Evolutionary conservation across 2,329 filamentous ascomycete species (phyloP).

Genomic region (Rutstroemia sp.): DNA sequence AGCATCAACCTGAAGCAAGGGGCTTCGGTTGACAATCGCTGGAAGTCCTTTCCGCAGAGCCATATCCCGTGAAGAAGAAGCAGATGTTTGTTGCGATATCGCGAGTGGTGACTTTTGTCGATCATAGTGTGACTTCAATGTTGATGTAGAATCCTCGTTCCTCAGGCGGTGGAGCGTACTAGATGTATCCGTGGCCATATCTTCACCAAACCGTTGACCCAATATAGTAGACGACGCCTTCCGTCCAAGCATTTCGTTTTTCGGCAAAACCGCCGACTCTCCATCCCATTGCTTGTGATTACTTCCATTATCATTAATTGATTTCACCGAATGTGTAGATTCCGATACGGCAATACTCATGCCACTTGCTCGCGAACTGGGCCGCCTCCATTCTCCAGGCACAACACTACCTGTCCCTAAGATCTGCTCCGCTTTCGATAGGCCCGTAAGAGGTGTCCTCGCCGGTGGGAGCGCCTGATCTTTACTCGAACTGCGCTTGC

Average conservation of each 20-base stretch:
- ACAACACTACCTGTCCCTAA: conserved; percentile 15
- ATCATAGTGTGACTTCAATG: conserved; percentile 40
- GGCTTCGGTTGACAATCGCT: conserved; percentile 23
- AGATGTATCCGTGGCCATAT: conserved; percentile 28
- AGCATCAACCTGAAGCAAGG: conserved; percentile 20
- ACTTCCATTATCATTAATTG: conserved; percentile 19
- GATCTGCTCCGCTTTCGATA: conserved; percentile 29
- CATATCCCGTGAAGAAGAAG: conserved; percentile 34
- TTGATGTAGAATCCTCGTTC: conserved; percentile 36
- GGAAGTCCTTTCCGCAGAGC: conserved; percentile 32
- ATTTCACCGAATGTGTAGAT: conserved; percentile 20
- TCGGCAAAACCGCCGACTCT: conserved; percentile 22
- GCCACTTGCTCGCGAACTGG: conserved; percentile 31
- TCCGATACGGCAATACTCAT: conserved; percentile 35
- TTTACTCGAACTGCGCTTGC: conserved; percentile 17
- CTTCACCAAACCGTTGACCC: conserved; percentile 33
- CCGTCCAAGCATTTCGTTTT: conserved; percentile 30
- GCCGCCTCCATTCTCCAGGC: conserved; percentile 22
- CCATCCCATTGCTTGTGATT: conserved; percentile 21
- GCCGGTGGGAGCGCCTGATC: conserved; percentile 8
- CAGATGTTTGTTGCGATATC: conserved; percentile 37
- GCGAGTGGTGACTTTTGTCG: conserved; percentile 34
- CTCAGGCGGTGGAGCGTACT: conserved; percentile 26
- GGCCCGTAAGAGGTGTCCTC: conserved; percentile 3
- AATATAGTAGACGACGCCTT: conserved; percentile 39